A percentile compares a stretch with the other conserved stretches of the same genome.
phyloP scores from a whole-genome alignment of 2,329 filamentous ascomycete species.

The Aschersonia sp. region DNA sequence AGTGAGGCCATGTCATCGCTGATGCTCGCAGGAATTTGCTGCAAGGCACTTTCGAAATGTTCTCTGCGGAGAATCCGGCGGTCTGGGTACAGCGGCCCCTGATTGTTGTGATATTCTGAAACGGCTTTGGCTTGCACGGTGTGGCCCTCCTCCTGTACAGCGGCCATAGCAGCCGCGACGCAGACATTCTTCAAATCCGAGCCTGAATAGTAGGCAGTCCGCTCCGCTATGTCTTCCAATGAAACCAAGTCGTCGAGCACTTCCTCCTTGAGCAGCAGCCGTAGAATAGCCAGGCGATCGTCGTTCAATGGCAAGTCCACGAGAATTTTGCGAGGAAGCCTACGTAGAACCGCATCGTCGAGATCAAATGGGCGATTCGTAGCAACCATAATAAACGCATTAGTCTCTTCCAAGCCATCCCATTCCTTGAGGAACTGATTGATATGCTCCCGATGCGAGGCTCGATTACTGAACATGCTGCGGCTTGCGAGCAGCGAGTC shows the following conservation, averaged over 20 bases:
- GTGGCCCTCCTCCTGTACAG: slow-evolving; percentile 56
- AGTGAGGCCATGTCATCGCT: slow-evolving; percentile 86
- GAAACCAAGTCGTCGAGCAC: slow-evolving; percentile 44
- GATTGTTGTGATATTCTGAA: slow-evolving; percentile 21
- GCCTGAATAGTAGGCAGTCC: slow-evolving; percentile 66
- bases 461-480: slow-evolving; percentile 47
- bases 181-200: slow-evolving; percentile 74
- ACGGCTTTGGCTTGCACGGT: slow-evolving; percentile 8
- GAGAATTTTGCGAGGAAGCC: slow-evolving; percentile 57
- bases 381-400: slow-evolving; percentile 95
- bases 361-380: slow-evolving; percentile 93
- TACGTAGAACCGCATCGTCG: slow-evolving; percentile 72
- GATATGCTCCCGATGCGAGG: slow-evolving; percentile 73
- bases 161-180: slow-evolving; percentile 65
- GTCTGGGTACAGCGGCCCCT: slow-evolving; percentile 45
- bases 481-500: slow-evolving; percentile 81
- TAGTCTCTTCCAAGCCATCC: slow-evolving; percentile 74
- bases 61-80: slow-evolving; percentile 34
- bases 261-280: slow-evolving; percentile 59
- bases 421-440: slow-evolving; percentile 96
- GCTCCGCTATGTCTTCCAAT: slow-evolving; percentile 45
- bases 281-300: slow-evolving; percentile 54
- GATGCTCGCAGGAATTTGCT: slow-evolving; percentile 83
- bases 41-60: slow-evolving; percentile 77
- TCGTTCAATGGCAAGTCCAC: slow-evolving; percentile 56